Percentiles rank a stretch among this genome's conserved stretches.
These are phyloP conservation scores for Alternaria ethzedia DNA, from an alignment of 2,329 filamentous ascomycete genomes.

Conservation along the genomic window DNA sequence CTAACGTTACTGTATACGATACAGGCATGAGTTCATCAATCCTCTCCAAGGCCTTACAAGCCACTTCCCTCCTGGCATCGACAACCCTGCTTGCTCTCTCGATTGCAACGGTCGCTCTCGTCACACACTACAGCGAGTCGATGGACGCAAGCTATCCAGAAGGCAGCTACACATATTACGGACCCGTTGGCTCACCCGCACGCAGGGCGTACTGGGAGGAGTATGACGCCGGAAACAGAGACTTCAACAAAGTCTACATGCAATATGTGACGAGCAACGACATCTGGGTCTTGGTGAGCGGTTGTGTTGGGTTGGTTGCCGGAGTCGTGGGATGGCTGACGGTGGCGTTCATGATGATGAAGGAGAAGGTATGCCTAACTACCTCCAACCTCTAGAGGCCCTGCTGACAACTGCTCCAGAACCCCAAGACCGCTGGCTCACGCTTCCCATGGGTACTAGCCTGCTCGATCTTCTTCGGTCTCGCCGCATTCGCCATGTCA, in stretches of 20 bases:
- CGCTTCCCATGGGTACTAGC: not conserved
- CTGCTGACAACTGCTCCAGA: not conserved
- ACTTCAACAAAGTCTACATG: not conserved
- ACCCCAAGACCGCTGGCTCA: not conserved
- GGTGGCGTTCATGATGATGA: not conserved
- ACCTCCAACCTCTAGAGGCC: no score
- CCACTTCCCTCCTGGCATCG: not conserved
- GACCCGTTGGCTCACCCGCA: not conserved
- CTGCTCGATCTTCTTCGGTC: not conserved
- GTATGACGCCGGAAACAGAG: not conserved
- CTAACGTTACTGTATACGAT: not conserved
- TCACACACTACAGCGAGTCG: not conserved
- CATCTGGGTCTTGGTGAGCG: not conserved
- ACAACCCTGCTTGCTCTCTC: constrained; percentile 1
- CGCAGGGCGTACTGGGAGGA: not conserved
- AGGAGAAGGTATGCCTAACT: not conserved
- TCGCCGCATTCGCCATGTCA: not conserved
- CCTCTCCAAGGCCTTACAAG: not conserved
- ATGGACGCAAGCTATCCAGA: not conserved
- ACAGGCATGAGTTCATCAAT: not conserved
- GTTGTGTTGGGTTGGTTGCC: not conserved
- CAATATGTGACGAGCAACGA: not conserved
- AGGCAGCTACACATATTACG: not conserved
- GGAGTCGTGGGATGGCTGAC: not conserved
- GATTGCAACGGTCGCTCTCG: not conserved